A percentile compares a stretch with the other conserved stretches of the same genome.
Evolutionary conservation across 345 rosid species (phyloP).

Genomic region (Populus nigra): DNA sequence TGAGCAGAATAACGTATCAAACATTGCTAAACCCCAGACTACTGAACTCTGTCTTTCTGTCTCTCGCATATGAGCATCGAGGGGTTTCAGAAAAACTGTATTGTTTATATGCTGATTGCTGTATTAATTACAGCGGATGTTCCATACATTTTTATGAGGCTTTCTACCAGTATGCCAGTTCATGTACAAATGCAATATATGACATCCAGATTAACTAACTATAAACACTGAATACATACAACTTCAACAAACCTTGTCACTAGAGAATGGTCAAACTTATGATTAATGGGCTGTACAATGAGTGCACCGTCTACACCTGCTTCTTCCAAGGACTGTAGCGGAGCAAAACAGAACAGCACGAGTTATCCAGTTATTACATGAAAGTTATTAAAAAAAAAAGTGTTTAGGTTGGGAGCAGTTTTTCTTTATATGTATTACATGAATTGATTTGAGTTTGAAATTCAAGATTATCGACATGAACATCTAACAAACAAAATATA

Average conservation of each 20-base stretch:
- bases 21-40: not conserved
- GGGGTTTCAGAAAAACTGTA: too few species aligned
- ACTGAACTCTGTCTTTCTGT: not conserved
- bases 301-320: constrained; percentile 92
- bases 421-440: too few species aligned
- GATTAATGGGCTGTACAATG: constrained; percentile 93
- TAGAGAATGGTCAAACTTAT: constrained; percentile 87
- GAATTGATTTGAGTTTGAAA: too few species aligned
- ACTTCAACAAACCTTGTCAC: constrained; percentile 59
- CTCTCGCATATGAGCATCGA: not conserved
- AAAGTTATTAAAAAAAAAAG: too few species aligned
- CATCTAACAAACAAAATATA: too few species aligned
- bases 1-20: not conserved
- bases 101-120: not conserved
- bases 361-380: not conserved
- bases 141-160: not conserved
- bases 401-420: too few species aligned
- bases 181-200: not conserved
- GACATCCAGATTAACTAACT: too few species aligned
- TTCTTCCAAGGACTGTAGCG: constrained; percentile 74
- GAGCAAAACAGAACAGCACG: not conserved
- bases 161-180: not conserved
- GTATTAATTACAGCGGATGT: not conserved
- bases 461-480: too few species aligned
- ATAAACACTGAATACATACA: not conserved